Base-by-base conservation (phyloP, 2,329 filamentous ascomycete genomes). In the Colletotrichum tabaci region DNA sequence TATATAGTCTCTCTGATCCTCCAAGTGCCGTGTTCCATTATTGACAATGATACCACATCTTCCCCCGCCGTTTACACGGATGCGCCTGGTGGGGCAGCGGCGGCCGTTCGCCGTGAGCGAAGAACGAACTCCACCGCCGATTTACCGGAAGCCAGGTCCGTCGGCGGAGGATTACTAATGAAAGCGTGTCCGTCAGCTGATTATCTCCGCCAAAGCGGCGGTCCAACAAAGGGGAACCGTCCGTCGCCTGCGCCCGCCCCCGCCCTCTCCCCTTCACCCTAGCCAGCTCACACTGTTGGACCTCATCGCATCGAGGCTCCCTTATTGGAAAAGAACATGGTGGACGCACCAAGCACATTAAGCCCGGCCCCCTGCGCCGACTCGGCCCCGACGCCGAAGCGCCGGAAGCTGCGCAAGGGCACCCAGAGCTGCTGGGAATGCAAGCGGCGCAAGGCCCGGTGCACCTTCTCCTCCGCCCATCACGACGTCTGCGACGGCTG, bases 401-500 rank as follows among this genome's bases (percentile, higher is more conserved):
- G 70, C 16, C 53, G 70, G 44, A 72, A 71, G 46, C 42, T 72
- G 26, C 66, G 70, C 40, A 72, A 72, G 13, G 70, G 70, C 13
- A 72, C 70, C 3, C 70, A 66, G 38, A 72, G 70, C 55, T 72
- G 66, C 55, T 72, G 70, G 70, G 66, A 72, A n/a, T 72, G 70
- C 38, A 72, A 70, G 61, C 60, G 70, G 16, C 70, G 70, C 18
- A 72, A 72, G 42, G 50, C 56, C 6, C 60, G 66, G 4, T 72
- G 70, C 15, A 66, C 61, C 10, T 70, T 61, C 38, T 53, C 66
- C 13, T 10, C 61, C 30, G 3, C 40, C n/a, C 65, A 46, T 0
- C 40, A 57, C 18, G 9, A 55, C 2, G 15, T 57, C 9, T 72
- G 70, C 16, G 70, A 64, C n/a, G 57, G 60, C 2, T 90, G 88